Evolutionary conservation across 2,329 filamentous ascomycete species (phyloP).

Genomic region (Fusarium buxicola): DNA sequence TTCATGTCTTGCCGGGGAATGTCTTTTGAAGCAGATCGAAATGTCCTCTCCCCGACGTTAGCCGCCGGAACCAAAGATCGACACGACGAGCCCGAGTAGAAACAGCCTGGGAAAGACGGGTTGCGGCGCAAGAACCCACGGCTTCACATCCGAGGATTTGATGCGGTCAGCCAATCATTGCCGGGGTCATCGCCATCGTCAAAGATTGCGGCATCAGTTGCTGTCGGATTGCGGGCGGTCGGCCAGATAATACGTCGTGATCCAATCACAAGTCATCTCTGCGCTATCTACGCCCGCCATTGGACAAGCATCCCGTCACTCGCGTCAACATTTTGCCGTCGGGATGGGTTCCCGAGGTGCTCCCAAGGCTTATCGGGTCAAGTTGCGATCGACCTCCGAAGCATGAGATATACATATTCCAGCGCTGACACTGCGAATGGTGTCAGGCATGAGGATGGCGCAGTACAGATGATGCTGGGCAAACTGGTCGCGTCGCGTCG

Average conservation of each 20-base stretch:
- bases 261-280: constrained; percentile 10
- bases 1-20: constrained; percentile 12
- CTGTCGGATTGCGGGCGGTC: constrained; percentile 32
- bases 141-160: background rate
- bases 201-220: constrained; percentile 11
- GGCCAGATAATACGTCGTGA: constrained; percentile 35
- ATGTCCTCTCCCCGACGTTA: constrained; percentile 48
- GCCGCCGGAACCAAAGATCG: constrained; percentile 48
- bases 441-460: constrained; percentile 45
- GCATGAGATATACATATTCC: constrained; percentile 24
- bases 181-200: background rate
- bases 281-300: constrained; percentile 15
- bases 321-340: constrained; percentile 18
- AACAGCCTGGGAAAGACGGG: constrained; percentile 45
- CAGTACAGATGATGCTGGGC: constrained; percentile 40
- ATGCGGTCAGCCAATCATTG: constrained; percentile 1
- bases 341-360: constrained; percentile 1
- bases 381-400: constrained; percentile 17
- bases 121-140: constrained; percentile 44
- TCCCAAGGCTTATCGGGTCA: constrained; percentile 11
- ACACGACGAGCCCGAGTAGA: constrained; percentile 46
- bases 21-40: constrained; percentile 30
- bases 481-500: constrained; percentile 28
- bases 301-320: constrained; percentile 30
- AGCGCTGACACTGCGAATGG: constrained; percentile 42